These are phyloP conservation scores for Paecilomyces fulvus DNA, from an alignment of 2,329 filamentous ascomycete species.

Conservation along the genomic window DNA sequence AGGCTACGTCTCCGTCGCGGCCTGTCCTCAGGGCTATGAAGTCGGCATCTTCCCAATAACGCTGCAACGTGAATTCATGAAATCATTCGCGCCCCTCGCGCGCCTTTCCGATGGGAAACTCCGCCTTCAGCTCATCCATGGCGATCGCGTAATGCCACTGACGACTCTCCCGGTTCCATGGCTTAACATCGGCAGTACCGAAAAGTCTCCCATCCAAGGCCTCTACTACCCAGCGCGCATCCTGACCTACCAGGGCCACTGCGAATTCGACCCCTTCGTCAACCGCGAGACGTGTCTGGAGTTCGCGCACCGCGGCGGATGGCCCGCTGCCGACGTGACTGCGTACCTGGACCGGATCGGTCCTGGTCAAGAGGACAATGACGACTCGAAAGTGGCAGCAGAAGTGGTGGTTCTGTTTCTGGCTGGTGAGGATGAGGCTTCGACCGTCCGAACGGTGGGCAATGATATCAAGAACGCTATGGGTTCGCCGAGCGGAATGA, in stretches of 20 bases:
- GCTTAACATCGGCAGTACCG: slow-evolving; percentile 21
- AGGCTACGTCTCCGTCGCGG: slow-evolving; percentile 10
- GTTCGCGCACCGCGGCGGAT: slow-evolving; percentile 15
- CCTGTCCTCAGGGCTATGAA: slow-evolving; percentile 16
- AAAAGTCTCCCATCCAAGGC: slow-evolving; percentile 20
- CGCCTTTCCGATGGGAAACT: slow-evolving; percentile 6
- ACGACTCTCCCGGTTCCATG: slow-evolving; percentile 15
- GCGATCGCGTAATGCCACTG: slow-evolving; percentile 19
- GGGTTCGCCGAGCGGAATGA: background rate
- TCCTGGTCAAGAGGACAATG: slow-evolving; percentile 13
- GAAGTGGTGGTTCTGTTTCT: slow-evolving; percentile 26
- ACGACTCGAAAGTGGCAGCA: slow-evolving; percentile 24
- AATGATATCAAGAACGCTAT: background rate
- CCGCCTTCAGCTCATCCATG: slow-evolving; percentile 25
- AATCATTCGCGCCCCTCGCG: slow-evolving; percentile 6
- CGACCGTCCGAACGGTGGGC: background rate
- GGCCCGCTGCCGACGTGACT: slow-evolving; percentile 10
- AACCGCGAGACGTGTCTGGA: slow-evolving; percentile 16
- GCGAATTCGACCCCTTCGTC: slow-evolving; percentile 21
- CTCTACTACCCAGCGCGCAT: slow-evolving; percentile 20
- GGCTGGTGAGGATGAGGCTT: slow-evolving; percentile 9
- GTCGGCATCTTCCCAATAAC: slow-evolving; percentile 21
- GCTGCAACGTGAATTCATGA: slow-evolving; percentile 13
- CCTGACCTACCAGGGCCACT: slow-evolving; percentile 25
- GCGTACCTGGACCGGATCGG: slow-evolving; percentile 15